Base-by-base conservation (phyloP, 2,329 filamentous ascomycete genomes). In the Coleophoma crateriformis region DNA sequence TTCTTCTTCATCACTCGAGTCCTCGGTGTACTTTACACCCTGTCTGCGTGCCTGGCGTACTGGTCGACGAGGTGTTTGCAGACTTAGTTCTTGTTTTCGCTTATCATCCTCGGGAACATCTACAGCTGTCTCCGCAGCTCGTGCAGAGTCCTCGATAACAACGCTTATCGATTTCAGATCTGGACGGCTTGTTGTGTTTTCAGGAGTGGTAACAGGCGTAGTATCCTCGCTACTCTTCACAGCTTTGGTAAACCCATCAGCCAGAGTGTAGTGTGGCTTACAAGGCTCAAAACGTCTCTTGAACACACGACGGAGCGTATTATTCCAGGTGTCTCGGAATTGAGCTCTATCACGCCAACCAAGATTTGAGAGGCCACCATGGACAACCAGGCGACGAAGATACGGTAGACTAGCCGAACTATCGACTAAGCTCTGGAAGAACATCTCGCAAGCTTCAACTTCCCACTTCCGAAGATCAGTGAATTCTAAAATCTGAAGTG, bases 311-410 rank as follows among this genome's bases (percentile, higher is more conserved):
- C 82, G 78, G 46, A 96, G 71, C 54, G 76, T 83, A n/a, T 78
- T 74, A 45, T 83, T 83, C 88, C 90, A 95, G 55, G 81, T 79
- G 56, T 86, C 82, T 37, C 91, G 81, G 61, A 96, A 85, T n/a
- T 78, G 77, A 15, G 87, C 87, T 39, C 92, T 82, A 62, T 90
- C 82, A 53, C 90, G 84, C 88, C 90, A 96, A 22, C 87, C 84
- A 42, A 83, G 79, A 61, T 91, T 82, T 44, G 96, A 73, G 66
- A 90, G 92, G 1, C 86, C 84, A 60, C 19, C 41, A 85, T 88
- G 56, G 44, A 96, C 79, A 1, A 79, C 76, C 11, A 96, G 71
- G 40, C 77, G 74, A 8, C 90, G 84, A 20, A 97, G 76, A 50
- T 82, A 71, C 0, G 76, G 79, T 19, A 97, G 66, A 3, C 77